Base-by-base conservation (phyloP, 2,329 filamentous ascomycete species). In the Monilinia aucupariae region DNA sequence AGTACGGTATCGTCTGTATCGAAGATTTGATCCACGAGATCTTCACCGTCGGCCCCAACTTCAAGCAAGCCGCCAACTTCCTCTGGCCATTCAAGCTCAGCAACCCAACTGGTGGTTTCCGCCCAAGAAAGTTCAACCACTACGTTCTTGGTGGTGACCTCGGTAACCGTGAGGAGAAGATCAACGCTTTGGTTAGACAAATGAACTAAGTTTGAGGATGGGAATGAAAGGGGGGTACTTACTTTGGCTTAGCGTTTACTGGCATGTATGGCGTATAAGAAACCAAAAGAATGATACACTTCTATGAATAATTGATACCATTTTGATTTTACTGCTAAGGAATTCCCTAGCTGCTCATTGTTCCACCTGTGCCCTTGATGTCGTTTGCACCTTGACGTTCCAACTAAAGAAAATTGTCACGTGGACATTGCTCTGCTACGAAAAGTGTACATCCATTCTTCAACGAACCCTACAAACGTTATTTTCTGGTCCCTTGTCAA, bases 1-100 rank as follows among this genome's bases (percentile, higher is more conserved):
- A 97, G 85, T 96, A 92, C 83, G 94, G 92, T 79, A 97, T 99
- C 76, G 91, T 99, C 84, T 99, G 94, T 78, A 91, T 97, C 79
- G 94, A 99, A 84, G 94, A 99, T 82, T 83, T 99, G 73, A 92
- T 99, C 80, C 94, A 99, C 85, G 94, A 99, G 86, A 96, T 96
- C 83, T 93, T 87, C 86, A 96, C 92, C 65, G 94, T 97, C 72
- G 93, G 94, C 78, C 93, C 93, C 84, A 97, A 97, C 88, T 96
- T 94, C 90, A 97, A 97, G 89, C 92, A 97, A 84, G 92, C 91
- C 75, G 86, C 88, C 83, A 99, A 97, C 89, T 97, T 97, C 88
- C 83, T 97, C 73, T 99, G 94, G 94, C 94, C 94, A 77, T 99
- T 99, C 88, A 97, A 99, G 90, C 90, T 99, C 73, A 92, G 87